phyloP scores from a whole-genome alignment of 1,139 yeast genomes.

The Yamadazyma triangularis region DNA sequence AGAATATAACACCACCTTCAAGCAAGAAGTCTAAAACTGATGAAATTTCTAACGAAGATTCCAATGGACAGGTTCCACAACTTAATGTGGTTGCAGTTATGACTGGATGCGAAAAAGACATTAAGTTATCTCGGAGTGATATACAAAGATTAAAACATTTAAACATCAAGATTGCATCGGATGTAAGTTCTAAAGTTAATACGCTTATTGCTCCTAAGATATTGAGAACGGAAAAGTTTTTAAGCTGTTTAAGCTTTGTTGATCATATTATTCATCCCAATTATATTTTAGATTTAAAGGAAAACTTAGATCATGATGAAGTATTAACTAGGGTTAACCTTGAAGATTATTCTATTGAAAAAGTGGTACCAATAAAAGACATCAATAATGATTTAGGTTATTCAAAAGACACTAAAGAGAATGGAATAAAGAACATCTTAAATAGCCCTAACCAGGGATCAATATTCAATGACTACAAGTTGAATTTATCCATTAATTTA shows the following conservation, averaged over 20 bases:
- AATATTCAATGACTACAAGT: slow-evolving; percentile 40
- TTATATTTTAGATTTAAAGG: slow-evolving; percentile 40
- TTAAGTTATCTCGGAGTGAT: slow-evolving; percentile 35
- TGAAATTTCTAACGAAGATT: not conserved
- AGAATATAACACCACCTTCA: slow-evolving; percentile 6
- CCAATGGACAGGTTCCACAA: not conserved
- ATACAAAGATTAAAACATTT: slow-evolving; percentile 21
- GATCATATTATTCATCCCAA: slow-evolving; percentile 43
- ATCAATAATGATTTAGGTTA: slow-evolving; percentile 33
- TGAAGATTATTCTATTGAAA: slow-evolving; percentile 34
- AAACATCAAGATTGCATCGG: slow-evolving; percentile 41
- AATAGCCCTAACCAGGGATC: slow-evolving; percentile 21
- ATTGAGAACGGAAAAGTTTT: slow-evolving; percentile 80
- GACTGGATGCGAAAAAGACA: slow-evolving; percentile 58
- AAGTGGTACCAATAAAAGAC: slow-evolving; percentile 22
- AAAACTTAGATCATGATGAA: slow-evolving; percentile 18
- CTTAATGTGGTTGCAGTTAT: slow-evolving; percentile 37
- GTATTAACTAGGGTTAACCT: slow-evolving; percentile 18
- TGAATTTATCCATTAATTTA: slow-evolving; percentile 58
- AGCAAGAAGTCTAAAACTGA: slow-evolving; percentile 12
- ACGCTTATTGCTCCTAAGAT: slow-evolving; percentile 73
- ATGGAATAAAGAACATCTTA: slow-evolving; percentile 10
- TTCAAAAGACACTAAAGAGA: slow-evolving; percentile 8
- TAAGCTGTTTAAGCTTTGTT: slow-evolving; percentile 39
- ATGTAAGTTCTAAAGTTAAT: slow-evolving; percentile 25